Base-by-base conservation (phyloP, 371 early-diverging fungal species). In the Fennellomyces sp. region DNA sequence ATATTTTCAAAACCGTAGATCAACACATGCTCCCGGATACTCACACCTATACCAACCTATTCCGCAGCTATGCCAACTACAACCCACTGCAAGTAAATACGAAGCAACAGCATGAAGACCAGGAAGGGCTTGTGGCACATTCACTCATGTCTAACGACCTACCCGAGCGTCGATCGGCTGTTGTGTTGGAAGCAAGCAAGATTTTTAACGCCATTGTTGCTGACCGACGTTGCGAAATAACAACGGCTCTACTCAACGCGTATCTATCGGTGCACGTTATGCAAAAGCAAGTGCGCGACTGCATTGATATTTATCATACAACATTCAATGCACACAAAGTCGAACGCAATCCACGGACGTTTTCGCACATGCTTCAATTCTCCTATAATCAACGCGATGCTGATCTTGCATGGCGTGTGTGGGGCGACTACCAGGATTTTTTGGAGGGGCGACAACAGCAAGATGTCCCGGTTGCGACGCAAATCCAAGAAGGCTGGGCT, bases 21-120 rank as follows among this genome's bases (percentile, higher is more conserved):
- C 73, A 75, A 52, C 64, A 73, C 39, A 83, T 92, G 74, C 72
- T 87, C 70, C 76, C 87, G 12, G 85, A 88, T 60, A 65, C 69
- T 5, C 66, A 79, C 11, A 89, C 91, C 0, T 87, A 81, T 29
- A 78, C 85, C 28, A 88, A 87, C 60, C 69, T 91, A 62, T 77
- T 90, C 63, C 85, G 81, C 81, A 84, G 84, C 41, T 85, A 89
- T 45, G 82, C 89, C 2, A 81, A 76, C 36, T 84, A 80, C 41
- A 50, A 63, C 4, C 77, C 77, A 1, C 53, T 36, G 1, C 56
- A 54, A 38, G 26, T 23, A 11, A 28, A 58, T 38, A 59, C 27
- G 29, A 49, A n/a, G 27, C 61, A 11, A 47, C 61, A 60, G 52
- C 30, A 52, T 26, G 28, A 58, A 17, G 41, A 50, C 15, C 23